phyloP scores from a whole-genome alignment of 2,329 filamentous ascomycete species.

The Botrytis galanthina region DNA sequence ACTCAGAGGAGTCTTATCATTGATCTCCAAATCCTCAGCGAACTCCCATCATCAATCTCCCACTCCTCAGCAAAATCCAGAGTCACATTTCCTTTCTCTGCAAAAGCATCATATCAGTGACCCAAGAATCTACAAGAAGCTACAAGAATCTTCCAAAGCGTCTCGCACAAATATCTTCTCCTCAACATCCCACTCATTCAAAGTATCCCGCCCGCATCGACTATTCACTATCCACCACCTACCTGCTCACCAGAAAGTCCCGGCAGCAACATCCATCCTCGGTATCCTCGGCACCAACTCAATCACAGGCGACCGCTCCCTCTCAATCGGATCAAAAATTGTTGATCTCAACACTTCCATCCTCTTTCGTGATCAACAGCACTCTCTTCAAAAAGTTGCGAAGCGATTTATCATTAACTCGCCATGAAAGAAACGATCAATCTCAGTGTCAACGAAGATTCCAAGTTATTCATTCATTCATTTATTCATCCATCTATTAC shows the following conservation, averaged over 20 bases:
- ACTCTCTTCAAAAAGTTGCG: not conserved
- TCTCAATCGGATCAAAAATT: not conserved
- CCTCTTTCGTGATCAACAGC: not conserved
- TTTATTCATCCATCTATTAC: too few relatives aligned
- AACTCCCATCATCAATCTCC: too few relatives aligned
- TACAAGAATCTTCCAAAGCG: not conserved
- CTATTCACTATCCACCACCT: not conserved
- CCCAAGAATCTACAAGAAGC: too few relatives aligned
- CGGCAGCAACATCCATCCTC: too few relatives aligned
- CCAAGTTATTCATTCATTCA: not conserved
- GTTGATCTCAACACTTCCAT: not conserved
- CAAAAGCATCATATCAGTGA: not conserved
- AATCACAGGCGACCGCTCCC: not conserved
- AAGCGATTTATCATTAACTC: not conserved
- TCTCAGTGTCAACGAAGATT: not conserved
- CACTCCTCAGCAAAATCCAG: too few relatives aligned
- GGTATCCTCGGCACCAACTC: not conserved
- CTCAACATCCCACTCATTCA: not conserved
- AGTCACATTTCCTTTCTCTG: too few relatives aligned
- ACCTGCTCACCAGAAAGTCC: not conserved
- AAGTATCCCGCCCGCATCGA: not conserved
- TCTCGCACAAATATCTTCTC: not conserved
- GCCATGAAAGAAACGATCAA: not conserved
- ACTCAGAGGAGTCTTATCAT: not conserved
- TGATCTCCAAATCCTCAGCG: too few relatives aligned